Base-by-base conservation (phyloP, 2,329 filamentous ascomycete genomes). In the Coniochaeta pulveracea region DNA sequence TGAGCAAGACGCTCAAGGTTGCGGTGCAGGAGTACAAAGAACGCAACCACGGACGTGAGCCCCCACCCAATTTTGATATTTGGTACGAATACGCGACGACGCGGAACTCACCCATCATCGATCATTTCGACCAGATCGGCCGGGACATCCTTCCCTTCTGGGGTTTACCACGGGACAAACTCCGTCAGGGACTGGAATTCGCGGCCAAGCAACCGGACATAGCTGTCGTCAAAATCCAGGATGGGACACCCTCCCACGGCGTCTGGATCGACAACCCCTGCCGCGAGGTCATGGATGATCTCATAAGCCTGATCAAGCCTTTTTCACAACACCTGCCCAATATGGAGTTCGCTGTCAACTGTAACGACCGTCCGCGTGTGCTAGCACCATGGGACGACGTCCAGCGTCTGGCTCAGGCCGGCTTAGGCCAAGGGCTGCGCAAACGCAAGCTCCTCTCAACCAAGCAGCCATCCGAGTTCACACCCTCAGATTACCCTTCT, bases 301-400 rank as follows among this genome's bases (percentile, higher is more conserved):
- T 71, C 0, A 61, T 73, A 6, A 67, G 69, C 4, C 82, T 91
- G 71, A 74, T 93, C 49, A 62, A 72, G 33, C 61, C 67, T 2
- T 93, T 93, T 45, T 68, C 77, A 2, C 58, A 77, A 41, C 73
- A 80, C 47, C 62, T 94, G 10, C 84, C 85, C 1, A 74, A 88
- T 41, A 88, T 94, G 82, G 75, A 85, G 41, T 57, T 94, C 14
- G 81, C 83, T 0, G 82, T 94, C 58, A 94, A 93, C 49, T 64
- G 83, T 14, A 72, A 81, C 44, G 80, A 85, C 37, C 74, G 84
- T 44, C 82, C 83, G 2, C 67, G 81, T 24, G 72, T 88, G 2
- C 64, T 86, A 3, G 66, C 83, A 2, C 75, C 82, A 0, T 76
- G 79, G 58, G 75, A 83, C 36, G 72, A 82, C 37, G 62, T 54